Percentiles rank a stretch among this genome's conserved stretches.
phyloP scores from a whole-genome alignment of 345 rosid species.

The Cardamine chenopodiifolia region DNA sequence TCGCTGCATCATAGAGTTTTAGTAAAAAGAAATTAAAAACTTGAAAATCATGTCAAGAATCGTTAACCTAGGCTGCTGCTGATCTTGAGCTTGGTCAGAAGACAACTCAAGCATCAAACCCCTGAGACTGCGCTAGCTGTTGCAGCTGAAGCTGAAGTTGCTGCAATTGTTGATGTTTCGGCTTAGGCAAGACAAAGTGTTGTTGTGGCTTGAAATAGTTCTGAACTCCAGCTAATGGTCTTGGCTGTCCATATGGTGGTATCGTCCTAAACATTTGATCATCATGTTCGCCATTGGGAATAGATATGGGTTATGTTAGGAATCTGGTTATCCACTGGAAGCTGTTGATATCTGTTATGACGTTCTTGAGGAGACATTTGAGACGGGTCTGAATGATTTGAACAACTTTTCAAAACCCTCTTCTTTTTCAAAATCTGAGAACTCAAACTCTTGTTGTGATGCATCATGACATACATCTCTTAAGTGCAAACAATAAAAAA shows the following conservation, averaged over 20 bases:
- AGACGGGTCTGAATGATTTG: too few relatives aligned
- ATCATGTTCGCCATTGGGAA: background rate
- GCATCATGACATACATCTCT: too few relatives aligned
- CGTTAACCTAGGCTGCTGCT: background rate
- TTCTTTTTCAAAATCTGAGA: too few relatives aligned
- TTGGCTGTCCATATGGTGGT: background rate
- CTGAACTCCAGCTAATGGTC: background rate
- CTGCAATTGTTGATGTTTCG: background rate
- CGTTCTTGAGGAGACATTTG: too few relatives aligned
- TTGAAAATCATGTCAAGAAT: background rate
- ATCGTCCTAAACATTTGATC: background rate
- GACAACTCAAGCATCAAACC: background rate
- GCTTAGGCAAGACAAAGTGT: background rate
- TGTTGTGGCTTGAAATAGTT: background rate
- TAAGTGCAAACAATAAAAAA: background rate
- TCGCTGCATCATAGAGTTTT: too few relatives aligned
- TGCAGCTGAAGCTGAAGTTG: background rate
- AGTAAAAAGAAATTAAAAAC: background rate
- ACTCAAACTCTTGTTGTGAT: too few relatives aligned
- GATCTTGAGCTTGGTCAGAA: background rate
- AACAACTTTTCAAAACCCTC: too few relatives aligned
- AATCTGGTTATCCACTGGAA: background rate
- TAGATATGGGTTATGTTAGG: background rate
- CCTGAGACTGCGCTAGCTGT: background rate
- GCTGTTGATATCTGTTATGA: too few relatives aligned